Evolutionary conservation across 352 stramenopile species (phyloP).

Genomic region (Thraustochytrium sp.): DNA sequence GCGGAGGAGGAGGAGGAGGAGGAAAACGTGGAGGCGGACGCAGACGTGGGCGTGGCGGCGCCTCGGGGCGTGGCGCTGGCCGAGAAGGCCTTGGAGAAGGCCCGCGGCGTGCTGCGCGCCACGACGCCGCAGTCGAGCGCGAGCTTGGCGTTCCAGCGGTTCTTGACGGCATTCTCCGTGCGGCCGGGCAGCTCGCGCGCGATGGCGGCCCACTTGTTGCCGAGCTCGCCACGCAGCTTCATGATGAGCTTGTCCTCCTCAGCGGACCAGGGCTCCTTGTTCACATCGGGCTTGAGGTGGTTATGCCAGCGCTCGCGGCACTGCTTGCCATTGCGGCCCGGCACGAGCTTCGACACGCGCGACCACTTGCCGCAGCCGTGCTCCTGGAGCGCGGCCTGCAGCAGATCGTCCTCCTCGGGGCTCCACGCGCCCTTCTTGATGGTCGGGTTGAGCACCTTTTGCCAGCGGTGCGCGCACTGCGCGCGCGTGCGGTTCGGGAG

Average conservation of each 20-base stretch:
- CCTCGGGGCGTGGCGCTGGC: not conserved
- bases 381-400: not conserved
- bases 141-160: conserved; percentile 77
- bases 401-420: conserved; percentile 66
- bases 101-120: not conserved
- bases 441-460: conserved; percentile 76
- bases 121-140: not conserved
- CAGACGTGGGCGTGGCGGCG: not conserved
- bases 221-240: conserved; percentile 68
- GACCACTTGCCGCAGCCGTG: conserved; percentile 70
- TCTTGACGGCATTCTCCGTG: conserved; percentile 95
- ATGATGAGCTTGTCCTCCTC: conserved; percentile 81
- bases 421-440: conserved; percentile 89
- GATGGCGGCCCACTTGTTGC: conserved; percentile 63
- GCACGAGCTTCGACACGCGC: conserved; percentile 83
- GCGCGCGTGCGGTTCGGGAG: conserved; percentile 73
- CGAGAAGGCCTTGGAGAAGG: not conserved
- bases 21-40: not conserved
- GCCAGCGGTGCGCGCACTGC: conserved; percentile 74
- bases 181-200: conserved; percentile 71
- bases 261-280: conserved; percentile 76
- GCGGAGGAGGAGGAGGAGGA: not conserved
- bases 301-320: conserved; percentile 92
- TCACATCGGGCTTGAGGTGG: conserved; percentile 83
- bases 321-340: conserved; percentile 88